These are phyloP conservation scores for Pharus latifolius DNA, from an alignment of 176 grass and related monocot species.

Conservation along the genomic window DNA sequence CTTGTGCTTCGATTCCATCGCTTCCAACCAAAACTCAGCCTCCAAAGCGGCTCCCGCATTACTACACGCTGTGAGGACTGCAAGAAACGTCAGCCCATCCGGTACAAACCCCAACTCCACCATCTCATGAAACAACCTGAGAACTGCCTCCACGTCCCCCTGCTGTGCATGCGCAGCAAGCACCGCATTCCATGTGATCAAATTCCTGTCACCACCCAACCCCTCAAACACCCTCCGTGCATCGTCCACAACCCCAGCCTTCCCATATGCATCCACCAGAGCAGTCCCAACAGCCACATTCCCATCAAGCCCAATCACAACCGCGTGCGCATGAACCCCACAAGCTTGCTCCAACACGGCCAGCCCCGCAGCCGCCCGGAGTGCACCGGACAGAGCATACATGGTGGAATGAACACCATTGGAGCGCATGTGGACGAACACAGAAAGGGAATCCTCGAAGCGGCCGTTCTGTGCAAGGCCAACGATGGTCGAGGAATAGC, in stretches of 20 bases:
- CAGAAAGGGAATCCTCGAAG: neutral
- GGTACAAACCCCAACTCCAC: neutral
- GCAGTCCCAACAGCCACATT: conserved; percentile 23
- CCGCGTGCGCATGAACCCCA: conserved; percentile 29
- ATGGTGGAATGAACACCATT: conserved; percentile 18
- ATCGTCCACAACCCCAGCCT: conserved; percentile 27
- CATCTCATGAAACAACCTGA: conserved; percentile 25
- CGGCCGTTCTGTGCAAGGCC: conserved; percentile 23
- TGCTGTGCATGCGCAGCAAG: conserved; percentile 24
- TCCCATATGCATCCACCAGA: conserved; percentile 37
- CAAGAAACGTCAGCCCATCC: conserved; percentile 33
- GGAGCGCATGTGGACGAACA: conserved; percentile 17
- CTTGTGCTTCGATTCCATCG: conserved; percentile 17
- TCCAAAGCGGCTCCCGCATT: conserved; percentile 25
- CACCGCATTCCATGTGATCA: conserved; percentile 38
- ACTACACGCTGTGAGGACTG: conserved; percentile 30
- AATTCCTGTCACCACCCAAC: conserved; percentile 6
- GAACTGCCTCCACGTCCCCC: neutral
- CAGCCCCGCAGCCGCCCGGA: conserved; percentile 15
- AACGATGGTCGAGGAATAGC: conserved; percentile 29
- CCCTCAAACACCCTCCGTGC: conserved; percentile 12
- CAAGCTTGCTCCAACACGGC: conserved; percentile 23
- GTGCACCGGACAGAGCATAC: conserved; percentile 13
- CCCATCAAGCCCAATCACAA: conserved; percentile 12
- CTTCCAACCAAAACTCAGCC: conserved; percentile 23